These are phyloP conservation scores for Aphanomyces euteiches DNA, from an alignment of 352 stramenopile species.

Conservation along the genomic window DNA sequence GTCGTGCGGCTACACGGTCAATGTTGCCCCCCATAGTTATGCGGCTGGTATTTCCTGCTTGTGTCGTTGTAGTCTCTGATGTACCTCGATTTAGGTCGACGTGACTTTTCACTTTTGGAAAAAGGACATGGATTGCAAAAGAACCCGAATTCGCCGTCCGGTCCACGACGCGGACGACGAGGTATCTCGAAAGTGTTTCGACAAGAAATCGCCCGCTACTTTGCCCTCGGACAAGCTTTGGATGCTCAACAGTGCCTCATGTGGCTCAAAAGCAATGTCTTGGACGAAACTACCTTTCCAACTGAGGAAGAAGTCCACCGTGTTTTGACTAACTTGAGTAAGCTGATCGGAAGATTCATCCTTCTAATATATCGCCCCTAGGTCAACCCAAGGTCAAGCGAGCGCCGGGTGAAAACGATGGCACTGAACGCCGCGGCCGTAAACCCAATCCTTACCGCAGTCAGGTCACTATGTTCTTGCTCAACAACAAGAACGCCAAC, in stretches of 20 bases:
- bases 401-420: slow-evolving; percentile 23
- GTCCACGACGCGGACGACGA: slow-evolving; percentile 20
- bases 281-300: slow-evolving; percentile 27
- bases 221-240: slow-evolving; percentile 27
- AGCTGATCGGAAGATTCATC: not conserved
- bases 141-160: slow-evolving; percentile 27
- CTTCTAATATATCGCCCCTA: not conserved
- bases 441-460: slow-evolving; percentile 29
- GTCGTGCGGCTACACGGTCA: slow-evolving; percentile 30
- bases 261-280: slow-evolving; percentile 28
- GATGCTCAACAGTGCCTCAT: slow-evolving; percentile 23
- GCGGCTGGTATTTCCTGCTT: slow-evolving; percentile 14
- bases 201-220: slow-evolving; percentile 30
- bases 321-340: slow-evolving; percentile 30
- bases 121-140: slow-evolving; percentile 29
- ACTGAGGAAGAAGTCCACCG: slow-evolving; percentile 30
- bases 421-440: slow-evolving; percentile 27
- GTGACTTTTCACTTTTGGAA: slow-evolving; percentile 30
- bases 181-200: slow-evolving; percentile 31
- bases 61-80: not conserved
- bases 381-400: slow-evolving; percentile 28
- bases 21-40: slow-evolving; percentile 28
- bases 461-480: slow-evolving; percentile 30
- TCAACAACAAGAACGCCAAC: slow-evolving; percentile 32
- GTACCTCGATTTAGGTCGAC: slow-evolving; percentile 13